Base-by-base conservation (phyloP, 805 yeast genomes). In the Cyberlindnera misumaiensis region DNA sequence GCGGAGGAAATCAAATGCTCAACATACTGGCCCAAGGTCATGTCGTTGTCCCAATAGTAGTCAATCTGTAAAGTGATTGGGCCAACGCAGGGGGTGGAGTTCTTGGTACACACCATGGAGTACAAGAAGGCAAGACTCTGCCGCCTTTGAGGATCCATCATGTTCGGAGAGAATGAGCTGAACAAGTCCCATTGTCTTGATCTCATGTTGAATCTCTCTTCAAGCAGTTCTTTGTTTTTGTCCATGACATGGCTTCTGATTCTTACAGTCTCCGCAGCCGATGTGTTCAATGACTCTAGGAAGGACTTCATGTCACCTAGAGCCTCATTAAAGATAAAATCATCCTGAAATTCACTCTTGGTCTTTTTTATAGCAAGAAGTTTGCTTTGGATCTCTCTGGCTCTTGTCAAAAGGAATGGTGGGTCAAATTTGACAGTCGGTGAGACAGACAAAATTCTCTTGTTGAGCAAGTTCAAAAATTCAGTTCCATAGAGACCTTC, bases 21-120 rank as follows among this genome's bases (percentile, higher is more conserved):
- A 31, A 93, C 76, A 48, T 80, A 87, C 51, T 84, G 85, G 1
- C 98, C 98, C 31, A 94, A 61, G 9, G 95, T 80, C 54, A 83
- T 81, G 57, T 94, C 98, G 41, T 81, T 84, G 35, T 87, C 96
- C 66, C 95, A 78, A 56, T 90, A 93, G 53, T 72, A 94, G 44
- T 89, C 96, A 35, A 89, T 80, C 2, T 80, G 76, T 26, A 85
- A 77, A n/a, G 78, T 67, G 39, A 77, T 86, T 0, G 99, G 98
- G 0, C 97, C 97, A 30, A 79, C 67, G 53, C 98, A 93, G 0
- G 97, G 97, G 0, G 95, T 87, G 0, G 94, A 83, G 30, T 86
- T 83, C 50, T 80, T 82, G 8, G 80, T 75, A 4, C 90, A 83
- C 1, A 88, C 90, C 63, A 86, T 75, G 1, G 95, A 83, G 52